Base-by-base conservation (phyloP, 2,329 filamentous ascomycete species). In the Plenodomus tracheiphilus region DNA sequence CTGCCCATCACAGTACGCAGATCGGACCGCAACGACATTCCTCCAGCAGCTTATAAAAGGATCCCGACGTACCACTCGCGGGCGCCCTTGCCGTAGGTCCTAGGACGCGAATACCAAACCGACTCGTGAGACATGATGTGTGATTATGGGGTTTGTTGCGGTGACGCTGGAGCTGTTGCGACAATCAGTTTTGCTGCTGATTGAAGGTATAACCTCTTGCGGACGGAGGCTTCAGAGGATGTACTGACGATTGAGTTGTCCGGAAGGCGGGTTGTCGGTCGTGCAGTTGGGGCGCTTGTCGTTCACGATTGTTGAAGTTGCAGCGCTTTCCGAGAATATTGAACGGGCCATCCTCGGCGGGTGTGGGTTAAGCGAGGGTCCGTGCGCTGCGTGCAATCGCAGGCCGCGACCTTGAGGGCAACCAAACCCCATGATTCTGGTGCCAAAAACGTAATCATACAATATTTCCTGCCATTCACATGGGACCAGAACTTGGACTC, bases 71-170 rank as follows among this genome's bases (percentile, higher is more conserved):
- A 97, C 92, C 92, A 97, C 77, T 81, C 79, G 79, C 92, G 89
- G 79, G 89, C 83, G 81, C 93, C 93, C 87, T 97, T 97, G 84
- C 93, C 93, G 85, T 95, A 96, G 78, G 79, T 91, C 80, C 92
- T 89, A 75, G 94, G 94, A 79, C 94, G 92, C 75, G 91, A 96
- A 87, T 95, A 96, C 92, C 93, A 99, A 82, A 97, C 91, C 53
- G 88, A 91, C 84, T 97, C 93, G 91, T 89, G 87, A 79, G 86
- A 86, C 86, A 89, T 89, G 75, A 74, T 87, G 79, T 79, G 77
- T 75, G 74, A 73, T 66, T 68, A 53, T 40, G 53, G 47, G 50
- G 57, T 46, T n/a, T 54, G 28, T 58, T 58, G 57, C 52, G 52
- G 56, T 51, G 56, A 54, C 55, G 66, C 56, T 62, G 52, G 16